Conservation (phyloP, 805 yeast species). For the Millerago galiae region DNA sequence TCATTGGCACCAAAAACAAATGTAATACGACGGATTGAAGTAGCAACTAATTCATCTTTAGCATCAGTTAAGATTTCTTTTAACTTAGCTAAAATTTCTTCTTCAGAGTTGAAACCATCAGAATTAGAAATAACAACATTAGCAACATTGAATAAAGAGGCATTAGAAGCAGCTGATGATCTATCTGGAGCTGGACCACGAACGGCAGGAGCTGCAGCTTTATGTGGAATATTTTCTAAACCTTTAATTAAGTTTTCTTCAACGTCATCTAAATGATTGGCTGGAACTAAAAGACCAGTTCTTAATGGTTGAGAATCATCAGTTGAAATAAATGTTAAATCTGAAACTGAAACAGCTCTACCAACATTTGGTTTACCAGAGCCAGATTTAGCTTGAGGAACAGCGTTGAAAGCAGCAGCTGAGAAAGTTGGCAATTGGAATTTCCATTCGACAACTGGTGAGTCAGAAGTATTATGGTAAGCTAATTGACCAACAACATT, state of each 20-base stretch:
- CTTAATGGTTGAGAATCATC: slow-evolving; percentile 62
- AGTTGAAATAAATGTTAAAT: slow-evolving; percentile 78
- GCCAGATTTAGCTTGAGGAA: slow-evolving; percentile 41
- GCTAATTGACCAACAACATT: slow-evolving; percentile 73
- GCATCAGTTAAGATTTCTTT: slow-evolving; percentile 58
- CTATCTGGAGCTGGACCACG: slow-evolving; percentile 46
- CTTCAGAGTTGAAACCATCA: slow-evolving; percentile 71
- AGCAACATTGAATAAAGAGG: slow-evolving; percentile 66
- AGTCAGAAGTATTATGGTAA: slow-evolving; percentile 47
- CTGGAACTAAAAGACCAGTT: slow-evolving; percentile 79
- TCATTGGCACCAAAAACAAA: slow-evolving; percentile 78
- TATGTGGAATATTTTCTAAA: slow-evolving; percentile 59
- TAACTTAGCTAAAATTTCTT: slow-evolving; percentile 57
- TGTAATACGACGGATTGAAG: slow-evolving; percentile 86
- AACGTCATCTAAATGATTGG: slow-evolving; percentile 79
- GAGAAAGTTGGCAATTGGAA: slow-evolving; percentile 75
- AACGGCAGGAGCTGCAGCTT: slow-evolving; percentile 24
- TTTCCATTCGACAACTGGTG: slow-evolving; percentile 79
- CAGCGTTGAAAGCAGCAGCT: slow-evolving; percentile 69
- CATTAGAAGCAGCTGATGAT: slow-evolving; percentile 24
- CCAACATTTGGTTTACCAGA: slow-evolving; percentile 46
- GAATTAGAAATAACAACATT: slow-evolving; percentile 70
- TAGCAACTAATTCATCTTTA: slow-evolving; percentile 60
- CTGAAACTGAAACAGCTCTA: slow-evolving; percentile 90
- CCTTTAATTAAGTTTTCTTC: slow-evolving; percentile 78